Base-by-base conservation (phyloP, 2,329 filamentous ascomycete species). In the Hypoxylon sp. region DNA sequence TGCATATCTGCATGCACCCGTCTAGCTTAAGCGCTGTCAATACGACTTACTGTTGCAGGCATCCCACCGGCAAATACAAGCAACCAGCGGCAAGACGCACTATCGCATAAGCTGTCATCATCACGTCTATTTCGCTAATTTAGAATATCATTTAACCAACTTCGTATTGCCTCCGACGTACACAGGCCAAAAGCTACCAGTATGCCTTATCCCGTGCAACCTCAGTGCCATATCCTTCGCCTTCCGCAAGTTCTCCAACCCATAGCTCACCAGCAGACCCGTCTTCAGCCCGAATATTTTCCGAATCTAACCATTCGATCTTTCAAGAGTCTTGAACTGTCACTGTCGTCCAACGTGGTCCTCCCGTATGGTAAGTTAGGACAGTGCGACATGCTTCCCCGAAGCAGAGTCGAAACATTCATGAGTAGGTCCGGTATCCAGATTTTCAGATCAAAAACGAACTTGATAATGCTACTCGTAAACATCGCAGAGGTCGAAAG, bases 381-480 rank as follows among this genome's bases (percentile, higher is more conserved):
- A 8, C 50, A 56, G 25, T 45, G 37, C 19, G 52, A 21, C 9
- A 43, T 52, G 12, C 11, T 46, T 8, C 54, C 61, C 5, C 32
- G 34, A 23, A 63, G 34, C 45, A 59, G 34, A 12, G 54, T 48
- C 5, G 61, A 63, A 11, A 34, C 48, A 30, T 63, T 54, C 61
- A 63, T 59, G 11, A 54, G 53, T 11, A 59, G 37, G n/a, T 63
- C 47, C 11, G 60, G 60, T 41, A 63, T 54, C 50, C 23, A 59
- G 9, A 54, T 48, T 11, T 23, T 41, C 2, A 50, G 29, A 25
- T 54, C 54, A 14, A 54, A 27, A 5, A 50, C 14, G 11, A 41
- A 19, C 27, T 63, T 63, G 47, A 59, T 23, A 23, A 48, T 32
- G 5, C 48, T 39, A 14, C 54, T 50, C 2, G 41, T 11, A 11